These are phyloP conservation scores for Boletus patriciae DNA, from an alignment of 768 basidiomycete genomes.

Conservation along the genomic window DNA sequence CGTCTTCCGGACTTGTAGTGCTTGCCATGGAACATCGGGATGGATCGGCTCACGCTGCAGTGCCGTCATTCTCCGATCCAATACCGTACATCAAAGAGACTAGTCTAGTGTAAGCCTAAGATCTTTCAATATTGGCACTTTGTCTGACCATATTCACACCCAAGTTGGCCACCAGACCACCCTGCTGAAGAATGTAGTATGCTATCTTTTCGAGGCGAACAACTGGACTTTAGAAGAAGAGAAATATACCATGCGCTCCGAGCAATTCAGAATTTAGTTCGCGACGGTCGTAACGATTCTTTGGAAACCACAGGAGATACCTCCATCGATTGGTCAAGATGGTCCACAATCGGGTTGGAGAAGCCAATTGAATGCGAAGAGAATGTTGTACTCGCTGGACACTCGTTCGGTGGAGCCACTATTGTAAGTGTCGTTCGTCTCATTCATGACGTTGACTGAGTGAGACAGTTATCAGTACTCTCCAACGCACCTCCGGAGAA, in stretches of 20 bases:
- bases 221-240: slow-evolving; percentile 64
- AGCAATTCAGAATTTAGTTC: slow-evolving; percentile 58
- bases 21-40: slow-evolving; percentile 83
- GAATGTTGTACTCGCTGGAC: slow-evolving; percentile 46
- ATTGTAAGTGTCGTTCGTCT: slow-evolving; percentile 37
- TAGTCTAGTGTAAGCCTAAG: slow-evolving; percentile 51
- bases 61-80: slow-evolving; percentile 33
- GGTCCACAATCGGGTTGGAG: slow-evolving; percentile 32
- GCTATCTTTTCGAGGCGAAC: slow-evolving; percentile 60
- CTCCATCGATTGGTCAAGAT: slow-evolving; percentile 41
- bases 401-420: slow-evolving; percentile 59
- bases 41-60: slow-evolving; percentile 62
- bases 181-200: slow-evolving; percentile 27
- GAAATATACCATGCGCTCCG: slow-evolving; percentile 67
- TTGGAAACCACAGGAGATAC: slow-evolving; percentile 41
- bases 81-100: slow-evolving; percentile 56
- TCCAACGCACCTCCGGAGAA: slow-evolving; percentile 47
- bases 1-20: slow-evolving; percentile 78
- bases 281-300: slow-evolving; percentile 31
- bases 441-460: not conserved
- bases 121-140: not conserved
- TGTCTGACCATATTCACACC: not conserved
- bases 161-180: slow-evolving; percentile 27
- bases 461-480: slow-evolving; percentile 52
- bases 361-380: slow-evolving; percentile 35